Conservation (phyloP, 2,329 filamentous ascomycete genomes). For the Akanthomyces dipterigenus region DNA sequence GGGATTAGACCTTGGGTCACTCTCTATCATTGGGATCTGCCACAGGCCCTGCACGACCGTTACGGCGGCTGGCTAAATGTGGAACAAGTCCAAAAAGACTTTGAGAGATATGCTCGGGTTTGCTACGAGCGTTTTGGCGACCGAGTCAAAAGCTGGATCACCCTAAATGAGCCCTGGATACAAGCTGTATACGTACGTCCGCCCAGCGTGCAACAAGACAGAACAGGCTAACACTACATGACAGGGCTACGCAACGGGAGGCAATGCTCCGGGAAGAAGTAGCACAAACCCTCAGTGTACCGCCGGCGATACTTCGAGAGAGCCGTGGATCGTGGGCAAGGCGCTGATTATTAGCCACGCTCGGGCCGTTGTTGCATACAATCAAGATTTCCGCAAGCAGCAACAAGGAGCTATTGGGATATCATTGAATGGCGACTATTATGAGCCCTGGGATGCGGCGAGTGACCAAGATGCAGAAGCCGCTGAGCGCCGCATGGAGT, state of each 20-base stretch:
- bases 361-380: conserved; percentile 25
- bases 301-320: conserved; percentile 27
- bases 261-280: conserved; percentile 27
- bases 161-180: conserved; percentile 33
- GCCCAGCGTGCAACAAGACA: too few species aligned
- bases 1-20: conserved; percentile 57
- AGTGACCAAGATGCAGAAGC: conserved; percentile 23
- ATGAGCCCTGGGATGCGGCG: conserved; percentile 27
- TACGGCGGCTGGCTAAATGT: conserved; percentile 30
- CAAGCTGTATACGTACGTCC: conserved; percentile 27
- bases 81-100: conserved; percentile 26
- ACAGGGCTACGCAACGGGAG: conserved; percentile 27
- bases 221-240: neutral
- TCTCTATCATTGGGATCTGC: conserved; percentile 57
- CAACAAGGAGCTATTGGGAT: conserved; percentile 29
- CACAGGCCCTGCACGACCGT: conserved; percentile 28
- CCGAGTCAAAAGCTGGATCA: conserved; percentile 33
- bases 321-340: conserved; percentile 31
- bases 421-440: conserved; percentile 32
- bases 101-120: conserved; percentile 29
- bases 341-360: conserved; percentile 30
- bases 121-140: conserved; percentile 35
- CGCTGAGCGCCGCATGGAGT: conserved; percentile 28
- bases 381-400: conserved; percentile 22
- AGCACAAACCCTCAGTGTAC: conserved; percentile 20